Evolutionary conservation across 179 eudicot genomes (phyloP).

Genomic region (Silene noctiflora): DNA sequence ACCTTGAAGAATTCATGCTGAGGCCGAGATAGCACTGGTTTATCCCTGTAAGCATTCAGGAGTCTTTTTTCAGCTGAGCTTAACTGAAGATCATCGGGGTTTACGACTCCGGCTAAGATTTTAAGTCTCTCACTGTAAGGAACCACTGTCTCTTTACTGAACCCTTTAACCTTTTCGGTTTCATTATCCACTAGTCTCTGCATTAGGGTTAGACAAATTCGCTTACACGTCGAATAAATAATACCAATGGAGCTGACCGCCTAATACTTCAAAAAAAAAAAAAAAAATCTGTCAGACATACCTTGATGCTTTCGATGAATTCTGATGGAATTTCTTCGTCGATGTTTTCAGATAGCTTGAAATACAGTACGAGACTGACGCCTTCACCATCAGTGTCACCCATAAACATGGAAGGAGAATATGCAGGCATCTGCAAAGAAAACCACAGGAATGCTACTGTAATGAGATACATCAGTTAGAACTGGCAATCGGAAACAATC

Average conservation of each 20-base stretch:
- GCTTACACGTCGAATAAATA: too few species aligned
- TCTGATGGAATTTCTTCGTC: slow-evolving; percentile 30
- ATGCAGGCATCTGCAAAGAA: slow-evolving; percentile 33
- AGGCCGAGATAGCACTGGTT: slow-evolving; percentile 48
- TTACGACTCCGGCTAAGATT: slow-evolving; percentile 40
- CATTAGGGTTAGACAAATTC: too few species aligned
- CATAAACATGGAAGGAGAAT: slow-evolving; percentile 35
- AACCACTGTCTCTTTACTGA: slow-evolving; percentile 32
- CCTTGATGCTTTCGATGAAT: slow-evolving; percentile 36
- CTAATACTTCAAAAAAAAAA: too few species aligned
- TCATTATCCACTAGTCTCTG: slow-evolving; percentile 46
- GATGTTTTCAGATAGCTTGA: slow-evolving; percentile 31
- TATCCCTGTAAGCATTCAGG: slow-evolving; percentile 45
- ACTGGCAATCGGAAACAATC: too few species aligned
- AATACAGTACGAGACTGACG: slow-evolving; percentile 34
- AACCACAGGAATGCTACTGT: neutral
- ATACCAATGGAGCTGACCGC: too few species aligned
- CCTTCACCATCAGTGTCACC: slow-evolving; percentile 42
- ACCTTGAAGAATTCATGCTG: slow-evolving; percentile 53
- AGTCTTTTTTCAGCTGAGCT: slow-evolving; percentile 48
- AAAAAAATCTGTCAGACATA: neutral
- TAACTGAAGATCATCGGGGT: slow-evolving; percentile 48
- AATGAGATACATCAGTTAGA: neutral
- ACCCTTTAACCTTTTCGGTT: slow-evolving; percentile 36
- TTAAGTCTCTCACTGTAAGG: slow-evolving; percentile 46